Evolutionary conservation across 257 asterid species (phyloP).

Genomic region (Rubia yunnanensis): DNA sequence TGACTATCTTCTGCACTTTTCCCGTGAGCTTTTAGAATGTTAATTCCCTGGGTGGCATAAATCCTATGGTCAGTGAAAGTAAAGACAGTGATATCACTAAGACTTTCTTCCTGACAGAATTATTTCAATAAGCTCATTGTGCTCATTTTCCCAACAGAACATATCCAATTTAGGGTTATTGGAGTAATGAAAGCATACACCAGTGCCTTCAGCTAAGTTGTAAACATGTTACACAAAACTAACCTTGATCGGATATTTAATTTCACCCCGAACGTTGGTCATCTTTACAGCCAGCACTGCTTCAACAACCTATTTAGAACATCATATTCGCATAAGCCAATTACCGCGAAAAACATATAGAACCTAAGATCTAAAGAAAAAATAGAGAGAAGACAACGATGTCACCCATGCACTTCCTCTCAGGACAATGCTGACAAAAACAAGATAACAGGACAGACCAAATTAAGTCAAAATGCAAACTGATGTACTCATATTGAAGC

Average conservation of each 20-base stretch:
- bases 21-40: slow-evolving; percentile 90
- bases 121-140: background rate
- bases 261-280: slow-evolving; percentile 84
- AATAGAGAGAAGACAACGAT: background rate
- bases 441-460: background rate
- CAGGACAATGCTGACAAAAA: background rate
- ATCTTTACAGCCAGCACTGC: slow-evolving; percentile 81
- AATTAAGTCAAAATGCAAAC: background rate
- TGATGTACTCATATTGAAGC: background rate
- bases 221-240: slow-evolving; percentile 3
- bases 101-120: background rate
- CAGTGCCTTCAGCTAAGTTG: background rate
- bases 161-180: background rate
- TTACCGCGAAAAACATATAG: background rate
- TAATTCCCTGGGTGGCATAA: slow-evolving; percentile 56
- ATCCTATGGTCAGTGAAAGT: background rate
- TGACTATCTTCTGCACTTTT: slow-evolving; percentile 88
- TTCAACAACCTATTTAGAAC: slow-evolving; percentile 55
- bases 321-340: background rate
- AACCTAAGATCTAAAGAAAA: background rate
- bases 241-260: slow-evolving; percentile 85
- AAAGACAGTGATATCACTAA: background rate
- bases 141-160: background rate
- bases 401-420: background rate
- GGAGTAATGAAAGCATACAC: background rate